These are phyloP conservation scores for Lodderomyces beijingensis DNA, from an alignment of 1,139 yeast species.

Conservation along the genomic window DNA sequence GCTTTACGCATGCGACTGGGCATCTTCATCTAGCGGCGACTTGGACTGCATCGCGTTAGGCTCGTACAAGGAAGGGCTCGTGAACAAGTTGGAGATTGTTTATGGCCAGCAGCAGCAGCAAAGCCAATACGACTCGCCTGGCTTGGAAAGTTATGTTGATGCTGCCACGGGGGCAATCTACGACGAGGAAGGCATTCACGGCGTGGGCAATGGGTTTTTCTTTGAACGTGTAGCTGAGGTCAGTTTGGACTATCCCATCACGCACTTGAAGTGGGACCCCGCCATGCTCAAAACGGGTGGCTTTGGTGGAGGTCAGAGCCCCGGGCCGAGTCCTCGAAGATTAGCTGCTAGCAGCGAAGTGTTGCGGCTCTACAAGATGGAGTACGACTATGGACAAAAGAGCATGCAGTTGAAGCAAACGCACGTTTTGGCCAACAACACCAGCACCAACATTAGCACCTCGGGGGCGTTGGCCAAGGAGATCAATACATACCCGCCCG, in stretches of 20 bases:
- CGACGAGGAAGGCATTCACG: constrained; percentile 8
- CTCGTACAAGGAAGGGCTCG: constrained; percentile 66
- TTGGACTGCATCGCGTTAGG: constrained; percentile 58
- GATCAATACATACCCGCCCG: constrained; percentile 63
- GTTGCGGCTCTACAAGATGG: constrained; percentile 59
- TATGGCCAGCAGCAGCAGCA: constrained; percentile 36
- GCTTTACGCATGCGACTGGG: constrained; percentile 68
- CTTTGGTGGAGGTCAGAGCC: constrained; percentile 7
- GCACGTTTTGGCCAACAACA: constrained; percentile 39
- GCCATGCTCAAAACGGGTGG: constrained; percentile 22
- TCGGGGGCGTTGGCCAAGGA: constrained; percentile 21
- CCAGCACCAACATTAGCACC: constrained; percentile 8
- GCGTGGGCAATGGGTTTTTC: constrained; percentile 37
- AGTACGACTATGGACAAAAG: constrained; percentile 28
- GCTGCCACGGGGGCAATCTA: constrained; percentile 5
- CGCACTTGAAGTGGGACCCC: constrained; percentile 75
- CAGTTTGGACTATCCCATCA: constrained; percentile 59
- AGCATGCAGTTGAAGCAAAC: constrained; percentile 35
- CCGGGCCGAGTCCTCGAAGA: constrained; percentile 23
- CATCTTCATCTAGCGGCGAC: constrained; percentile 20
- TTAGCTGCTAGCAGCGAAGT: constrained; percentile 72
- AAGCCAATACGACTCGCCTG: constrained; percentile 3
- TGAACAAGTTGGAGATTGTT: constrained; percentile 50
- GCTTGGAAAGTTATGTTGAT: constrained; percentile 1
- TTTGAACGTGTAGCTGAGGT: constrained; percentile 51